A percentile compares a stretch with the other conserved stretches of the same genome.
phyloP scores from a whole-genome alignment of 768 basidiomycete genomes.

The Dendrothele bispora region DNA sequence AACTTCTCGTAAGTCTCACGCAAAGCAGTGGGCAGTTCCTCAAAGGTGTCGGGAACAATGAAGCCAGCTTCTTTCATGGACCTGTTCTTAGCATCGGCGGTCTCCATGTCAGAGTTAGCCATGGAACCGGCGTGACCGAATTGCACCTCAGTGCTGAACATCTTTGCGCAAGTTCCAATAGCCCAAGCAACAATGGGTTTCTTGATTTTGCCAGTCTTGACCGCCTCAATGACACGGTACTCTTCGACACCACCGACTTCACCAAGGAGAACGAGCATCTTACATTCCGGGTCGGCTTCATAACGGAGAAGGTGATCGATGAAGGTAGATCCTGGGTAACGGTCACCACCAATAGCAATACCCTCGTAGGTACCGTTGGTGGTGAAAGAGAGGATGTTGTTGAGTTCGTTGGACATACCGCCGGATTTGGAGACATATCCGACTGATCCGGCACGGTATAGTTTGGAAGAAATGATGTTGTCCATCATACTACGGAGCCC shows the following conservation, averaged over 20 bases:
- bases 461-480: conserved; percentile 98
- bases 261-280: conserved; percentile 98
- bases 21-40: conserved; percentile 87
- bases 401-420: conserved; percentile 99
- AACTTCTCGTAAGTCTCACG: conserved; percentile 84
- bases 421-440: conserved; percentile 99
- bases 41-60: conserved; percentile 96
- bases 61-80: conserved; percentile 96
- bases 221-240: conserved; percentile 98
- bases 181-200: conserved; percentile 99
- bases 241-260: conserved; percentile 99
- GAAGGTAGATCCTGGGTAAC: conserved; percentile 98
- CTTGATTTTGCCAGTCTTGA: conserved; percentile 89
- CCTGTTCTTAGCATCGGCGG: conserved; percentile 95
- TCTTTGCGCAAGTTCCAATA: conserved; percentile 97
- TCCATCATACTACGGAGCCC: conserved; percentile 88
- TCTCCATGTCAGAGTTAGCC: conserved; percentile 97
- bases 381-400: conserved; percentile 96
- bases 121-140: conserved; percentile 98
- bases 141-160: conserved; percentile 99
- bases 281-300: conserved; percentile 95
- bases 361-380: conserved; percentile 99
- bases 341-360: conserved; percentile 99
- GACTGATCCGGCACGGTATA: conserved; percentile 96
- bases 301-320: conserved; percentile 98